Conservation (phyloP, 495 filamentous ascomycete species). For the Tuber umbilicatum region DNA sequence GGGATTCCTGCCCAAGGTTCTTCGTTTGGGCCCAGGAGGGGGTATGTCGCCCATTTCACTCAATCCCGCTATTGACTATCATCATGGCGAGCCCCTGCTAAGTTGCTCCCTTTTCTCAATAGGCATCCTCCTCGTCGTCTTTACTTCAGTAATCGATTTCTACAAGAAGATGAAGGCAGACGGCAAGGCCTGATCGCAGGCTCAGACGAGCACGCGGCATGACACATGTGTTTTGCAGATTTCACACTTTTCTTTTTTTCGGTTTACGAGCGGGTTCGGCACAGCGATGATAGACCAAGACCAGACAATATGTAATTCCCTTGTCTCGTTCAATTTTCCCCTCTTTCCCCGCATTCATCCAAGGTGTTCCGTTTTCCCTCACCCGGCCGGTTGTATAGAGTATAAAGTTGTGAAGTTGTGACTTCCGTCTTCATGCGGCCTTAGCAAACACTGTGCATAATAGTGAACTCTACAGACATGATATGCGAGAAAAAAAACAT, state of each 20-base stretch:
- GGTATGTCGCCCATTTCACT: slow-evolving; percentile 38
- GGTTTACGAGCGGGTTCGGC: slow-evolving; percentile 5
- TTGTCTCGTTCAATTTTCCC: slow-evolving; percentile 11
- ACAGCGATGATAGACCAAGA: slow-evolving; percentile 7
- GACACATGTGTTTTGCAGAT: background rate
- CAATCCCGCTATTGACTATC: background rate
- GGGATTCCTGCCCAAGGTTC: slow-evolving; percentile 93
- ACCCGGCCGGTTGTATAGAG: background rate
- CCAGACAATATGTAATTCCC: slow-evolving; percentile 15
- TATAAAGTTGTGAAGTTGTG: background rate
- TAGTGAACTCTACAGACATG: background rate
- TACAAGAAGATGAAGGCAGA: slow-evolving; percentile 55
- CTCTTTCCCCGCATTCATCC: background rate
- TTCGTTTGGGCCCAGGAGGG: slow-evolving; percentile 79
- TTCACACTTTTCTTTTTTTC: slow-evolving; percentile 7
- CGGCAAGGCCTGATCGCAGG: background rate
- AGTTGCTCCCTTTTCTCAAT: slow-evolving; percentile 4
- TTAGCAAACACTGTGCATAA: background rate
- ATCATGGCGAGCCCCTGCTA: background rate
- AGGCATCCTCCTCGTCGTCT: slow-evolving; percentile 87
- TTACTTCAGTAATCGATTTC: slow-evolving; percentile 89
- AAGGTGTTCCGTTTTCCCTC: background rate
- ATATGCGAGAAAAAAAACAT: background rate
- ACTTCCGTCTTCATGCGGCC: background rate
- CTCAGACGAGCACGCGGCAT: background rate